Conservation (phyloP, 192 early-diverging fungal species). For the Rhizophlyctis rosea region DNA sequence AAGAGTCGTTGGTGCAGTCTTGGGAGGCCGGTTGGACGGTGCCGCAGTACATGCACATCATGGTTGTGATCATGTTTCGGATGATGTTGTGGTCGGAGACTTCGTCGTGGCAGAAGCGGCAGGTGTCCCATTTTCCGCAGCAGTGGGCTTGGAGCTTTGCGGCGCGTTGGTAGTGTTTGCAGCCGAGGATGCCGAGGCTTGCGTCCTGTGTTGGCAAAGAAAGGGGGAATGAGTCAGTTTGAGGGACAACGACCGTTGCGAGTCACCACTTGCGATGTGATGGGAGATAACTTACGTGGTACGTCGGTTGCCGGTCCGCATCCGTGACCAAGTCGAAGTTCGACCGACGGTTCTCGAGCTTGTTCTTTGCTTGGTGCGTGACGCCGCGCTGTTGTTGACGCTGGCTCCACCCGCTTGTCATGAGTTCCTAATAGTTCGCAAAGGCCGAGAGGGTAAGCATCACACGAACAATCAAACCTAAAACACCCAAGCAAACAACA, state of each 20-base stretch:
- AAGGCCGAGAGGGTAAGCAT: not conserved
- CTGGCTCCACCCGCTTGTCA: constrained; percentile 48
- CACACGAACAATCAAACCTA: not conserved
- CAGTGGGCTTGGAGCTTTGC: constrained; percentile 73
- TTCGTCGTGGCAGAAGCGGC: constrained; percentile 80
- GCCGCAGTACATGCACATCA: constrained; percentile 94
- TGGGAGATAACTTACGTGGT: constrained; percentile 30
- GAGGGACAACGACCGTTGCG: not conserved
- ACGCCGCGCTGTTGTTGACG: constrained; percentile 38
- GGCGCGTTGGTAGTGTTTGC: constrained; percentile 78
- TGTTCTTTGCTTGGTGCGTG: constrained; percentile 29
- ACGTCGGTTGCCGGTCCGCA: constrained; percentile 45
- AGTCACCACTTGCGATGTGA: not conserved
- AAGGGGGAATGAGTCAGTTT: not conserved
- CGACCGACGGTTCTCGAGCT: constrained; percentile 27
- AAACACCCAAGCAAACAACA: not conserved
- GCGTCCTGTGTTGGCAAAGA: constrained; percentile 45
- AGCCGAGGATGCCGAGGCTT: constrained; percentile 55
- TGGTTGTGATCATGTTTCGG: constrained; percentile 66
- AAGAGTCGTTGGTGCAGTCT: constrained; percentile 62
- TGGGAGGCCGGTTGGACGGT: constrained; percentile 79
- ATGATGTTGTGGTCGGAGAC: constrained; percentile 63
- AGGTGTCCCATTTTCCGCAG: constrained; percentile 72
- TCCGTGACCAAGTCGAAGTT: constrained; percentile 40
- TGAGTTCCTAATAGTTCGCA: constrained; percentile 56